phyloP scores from a whole-genome alignment of 305 asterid species.

The Coffea humblotiana region DNA sequence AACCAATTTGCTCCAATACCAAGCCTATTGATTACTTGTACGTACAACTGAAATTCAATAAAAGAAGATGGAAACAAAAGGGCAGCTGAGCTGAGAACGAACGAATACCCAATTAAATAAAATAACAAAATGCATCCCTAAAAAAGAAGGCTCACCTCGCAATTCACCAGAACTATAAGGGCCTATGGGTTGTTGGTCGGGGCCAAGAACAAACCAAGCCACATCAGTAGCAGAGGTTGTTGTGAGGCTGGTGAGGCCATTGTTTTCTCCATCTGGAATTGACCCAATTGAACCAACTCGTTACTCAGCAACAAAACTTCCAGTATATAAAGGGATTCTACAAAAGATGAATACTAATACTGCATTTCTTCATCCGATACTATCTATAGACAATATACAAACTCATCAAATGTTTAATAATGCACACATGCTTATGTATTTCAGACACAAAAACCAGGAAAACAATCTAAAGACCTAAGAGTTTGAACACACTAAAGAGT shows the following conservation, averaged over 20 bases:
- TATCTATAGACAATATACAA: too few relatives aligned
- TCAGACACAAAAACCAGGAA: too few relatives aligned
- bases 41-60: conserved; percentile 26
- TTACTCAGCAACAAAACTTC: not conserved
- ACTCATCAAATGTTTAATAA: too few relatives aligned
- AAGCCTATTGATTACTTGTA: conserved; percentile 34
- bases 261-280: conserved; percentile 32
- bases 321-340: not conserved
- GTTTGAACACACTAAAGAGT: too few relatives aligned
- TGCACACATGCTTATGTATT: too few relatives aligned
- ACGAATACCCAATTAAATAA: not conserved
- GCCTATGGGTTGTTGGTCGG: conserved; percentile 67
- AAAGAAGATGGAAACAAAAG: conserved; percentile 19
- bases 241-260: conserved; percentile 31
- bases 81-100: conserved; percentile 22
- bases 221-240: conserved; percentile 41
- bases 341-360: too few relatives aligned
- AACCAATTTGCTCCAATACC: conserved; percentile 34
- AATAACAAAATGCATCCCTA: not conserved
- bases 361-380: too few relatives aligned
- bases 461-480: too few relatives aligned
- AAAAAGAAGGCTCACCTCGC: conserved; percentile 52
- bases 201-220: conserved; percentile 89
- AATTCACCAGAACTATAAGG: conserved; percentile 78
- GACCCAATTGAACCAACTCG: not conserved